These are phyloP conservation scores for Triangularia setosa DNA, from an alignment of 2,329 filamentous ascomycete species.

Conservation along the genomic window DNA sequence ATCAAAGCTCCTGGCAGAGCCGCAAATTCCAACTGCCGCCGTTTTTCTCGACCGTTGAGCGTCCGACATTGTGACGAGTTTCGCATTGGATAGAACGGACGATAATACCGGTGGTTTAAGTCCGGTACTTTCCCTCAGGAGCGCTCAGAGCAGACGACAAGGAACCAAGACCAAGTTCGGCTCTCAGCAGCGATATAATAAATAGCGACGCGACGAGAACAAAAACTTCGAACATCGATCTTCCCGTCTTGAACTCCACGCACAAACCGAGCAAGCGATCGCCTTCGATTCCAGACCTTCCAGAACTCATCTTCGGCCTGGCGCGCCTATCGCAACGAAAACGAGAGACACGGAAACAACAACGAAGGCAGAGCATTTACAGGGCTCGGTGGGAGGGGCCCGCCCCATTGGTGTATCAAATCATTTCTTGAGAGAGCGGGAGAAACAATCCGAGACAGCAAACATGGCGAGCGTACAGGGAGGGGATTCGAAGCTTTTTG, in stretches of 20 bases:
- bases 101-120: background rate
- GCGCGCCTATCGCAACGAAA: background rate
- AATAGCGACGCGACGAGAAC: background rate
- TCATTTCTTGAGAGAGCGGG: background rate
- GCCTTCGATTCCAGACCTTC: background rate
- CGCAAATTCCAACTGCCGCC: background rate
- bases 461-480: conserved; percentile 58
- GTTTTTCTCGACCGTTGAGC: background rate
- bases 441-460: conserved; percentile 18
- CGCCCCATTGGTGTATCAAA: background rate
- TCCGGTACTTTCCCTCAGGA: background rate
- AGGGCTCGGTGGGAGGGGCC: background rate
- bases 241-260: background rate
- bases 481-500: conserved; percentile 99
- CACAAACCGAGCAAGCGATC: background rate
- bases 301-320: background rate
- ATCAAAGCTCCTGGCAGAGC: background rate
- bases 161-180: background rate
- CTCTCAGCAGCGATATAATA: background rate
- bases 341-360: background rate
- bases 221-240: background rate
- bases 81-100: background rate
- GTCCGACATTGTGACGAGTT: background rate
- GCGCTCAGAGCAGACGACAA: background rate
- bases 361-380: background rate